A percentile compares a stretch with the other conserved stretches of the same genome.
These are phyloP conservation scores for Psilocybe cubensis DNA, from an alignment of 768 basidiomycete species.

Conservation along the genomic window DNA sequence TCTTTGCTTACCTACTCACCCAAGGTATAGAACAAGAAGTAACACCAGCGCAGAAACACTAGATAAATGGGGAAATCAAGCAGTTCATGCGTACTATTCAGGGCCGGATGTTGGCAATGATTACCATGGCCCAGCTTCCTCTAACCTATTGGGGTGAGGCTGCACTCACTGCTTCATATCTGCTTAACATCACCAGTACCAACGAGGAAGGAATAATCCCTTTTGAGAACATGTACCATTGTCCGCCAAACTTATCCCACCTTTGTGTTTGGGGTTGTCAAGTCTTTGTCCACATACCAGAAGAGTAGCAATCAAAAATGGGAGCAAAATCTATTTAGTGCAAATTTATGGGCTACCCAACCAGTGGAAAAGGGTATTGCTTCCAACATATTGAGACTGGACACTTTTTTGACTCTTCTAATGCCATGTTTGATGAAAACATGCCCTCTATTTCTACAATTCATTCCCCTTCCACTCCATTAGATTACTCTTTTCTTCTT, in stretches of 20 bases:
- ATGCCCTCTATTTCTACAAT: constrained; percentile 7
- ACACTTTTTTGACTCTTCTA: constrained; percentile 14
- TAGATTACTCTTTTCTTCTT: too few species aligned
- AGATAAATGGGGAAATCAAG: constrained; percentile 18
- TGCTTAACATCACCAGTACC: too few species aligned
- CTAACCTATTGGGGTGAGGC: constrained; percentile 15
- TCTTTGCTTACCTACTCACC: too few species aligned
- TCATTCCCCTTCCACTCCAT: too few species aligned
- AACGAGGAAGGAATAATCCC: constrained; percentile 7
- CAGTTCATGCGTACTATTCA: constrained; percentile 6
- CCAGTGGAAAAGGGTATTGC: too few species aligned
- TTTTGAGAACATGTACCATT: too few species aligned
- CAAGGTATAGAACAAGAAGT: constrained; percentile 12
- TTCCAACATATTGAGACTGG: too few species aligned
- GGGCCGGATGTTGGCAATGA: not conserved
- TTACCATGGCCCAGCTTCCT: not conserved
- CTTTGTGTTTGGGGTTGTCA: too few species aligned
- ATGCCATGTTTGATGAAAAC: constrained; percentile 18
- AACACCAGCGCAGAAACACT: constrained; percentile 11
- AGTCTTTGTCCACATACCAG: too few species aligned
- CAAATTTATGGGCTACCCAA: too few species aligned
- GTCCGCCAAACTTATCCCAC: too few species aligned
- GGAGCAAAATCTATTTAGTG: constrained; percentile 15
- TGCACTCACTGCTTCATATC: constrained; percentile 5
- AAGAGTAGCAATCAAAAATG: constrained; percentile 9